Conservation (phyloP, 2,329 filamentous ascomycete genomes). For the Pseudocercospora fijiensis region DNA sequence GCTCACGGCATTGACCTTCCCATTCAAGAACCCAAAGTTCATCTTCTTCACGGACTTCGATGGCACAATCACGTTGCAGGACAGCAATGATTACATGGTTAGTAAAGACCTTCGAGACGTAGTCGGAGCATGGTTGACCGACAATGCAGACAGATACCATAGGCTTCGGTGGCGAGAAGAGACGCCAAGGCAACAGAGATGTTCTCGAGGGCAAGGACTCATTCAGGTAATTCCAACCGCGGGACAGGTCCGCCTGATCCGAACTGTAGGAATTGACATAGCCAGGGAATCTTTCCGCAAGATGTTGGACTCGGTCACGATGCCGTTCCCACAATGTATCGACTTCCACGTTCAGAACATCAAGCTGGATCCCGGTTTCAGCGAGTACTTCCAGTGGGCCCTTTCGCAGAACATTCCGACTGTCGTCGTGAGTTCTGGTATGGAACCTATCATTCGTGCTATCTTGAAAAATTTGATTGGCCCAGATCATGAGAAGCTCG, state of each 20-base stretch:
- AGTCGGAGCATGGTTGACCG: constrained; percentile 51
- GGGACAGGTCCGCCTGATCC: background rate
- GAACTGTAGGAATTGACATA: background rate
- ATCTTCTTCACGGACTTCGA: constrained; percentile 99
- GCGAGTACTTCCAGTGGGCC: constrained; percentile 82
- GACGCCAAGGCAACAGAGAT: constrained; percentile 70
- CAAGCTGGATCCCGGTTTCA: constrained; percentile 83
- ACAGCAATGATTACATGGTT: constrained; percentile 68
- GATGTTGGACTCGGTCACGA: constrained; percentile 86
- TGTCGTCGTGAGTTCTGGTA: constrained; percentile 87
- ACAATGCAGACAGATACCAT: constrained; percentile 82
- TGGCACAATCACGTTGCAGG: constrained; percentile 81
- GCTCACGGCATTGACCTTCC: constrained; percentile 48
- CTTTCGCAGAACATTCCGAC: constrained; percentile 81
- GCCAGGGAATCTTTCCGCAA: constrained; percentile 73
- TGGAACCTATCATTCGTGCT: constrained; percentile 86
- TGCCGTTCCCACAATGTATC: constrained; percentile 80
- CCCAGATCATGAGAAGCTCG: constrained; percentile 72
- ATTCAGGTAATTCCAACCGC: constrained; percentile 59
- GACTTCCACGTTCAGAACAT: constrained; percentile 76
- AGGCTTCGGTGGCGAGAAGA: constrained; percentile 73
- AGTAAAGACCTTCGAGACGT: background rate
- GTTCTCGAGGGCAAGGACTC: constrained; percentile 68
- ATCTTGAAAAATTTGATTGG: constrained; percentile 78
- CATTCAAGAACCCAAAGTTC: constrained; percentile 67